phyloP scores from a whole-genome alignment of 169 alveolate species.

The Eimeria maxima region DNA sequence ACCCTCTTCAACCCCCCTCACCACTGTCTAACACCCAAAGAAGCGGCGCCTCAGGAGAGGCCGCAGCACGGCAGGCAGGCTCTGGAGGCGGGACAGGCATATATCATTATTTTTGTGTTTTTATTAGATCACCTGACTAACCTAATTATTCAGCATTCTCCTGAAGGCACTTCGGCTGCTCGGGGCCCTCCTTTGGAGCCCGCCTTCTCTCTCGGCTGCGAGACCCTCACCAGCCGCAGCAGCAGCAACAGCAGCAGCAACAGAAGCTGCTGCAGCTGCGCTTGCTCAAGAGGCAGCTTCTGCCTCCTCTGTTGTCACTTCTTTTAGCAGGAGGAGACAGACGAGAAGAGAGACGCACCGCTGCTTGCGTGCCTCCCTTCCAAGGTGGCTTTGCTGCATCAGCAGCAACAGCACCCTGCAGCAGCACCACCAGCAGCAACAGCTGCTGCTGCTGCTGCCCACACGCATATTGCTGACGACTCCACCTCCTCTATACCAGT shows the following conservation, averaged over 20 bases:
- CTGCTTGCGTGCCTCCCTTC: background rate
- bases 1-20: too few species aligned
- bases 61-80: too few species aligned
- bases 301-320: background rate
- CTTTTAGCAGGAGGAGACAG: background rate
- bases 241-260: background rate
- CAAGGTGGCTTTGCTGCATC: background rate
- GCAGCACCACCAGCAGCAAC: background rate
- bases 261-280: background rate
- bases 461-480: background rate
- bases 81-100: background rate
- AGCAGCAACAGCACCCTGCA: background rate
- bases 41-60: too few species aligned
- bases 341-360: background rate
- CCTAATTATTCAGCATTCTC: background rate
- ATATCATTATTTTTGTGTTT: background rate
- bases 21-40: too few species aligned
- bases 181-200: background rate
- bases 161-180: background rate
- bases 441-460: background rate
- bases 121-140: background rate
- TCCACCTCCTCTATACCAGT: background rate
- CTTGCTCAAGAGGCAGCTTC: background rate
- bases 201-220: background rate
- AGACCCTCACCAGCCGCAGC: background rate